Conservation (phyloP, 2,329 filamentous ascomycete species). For the Penicillium fuscoglaucum region DNA sequence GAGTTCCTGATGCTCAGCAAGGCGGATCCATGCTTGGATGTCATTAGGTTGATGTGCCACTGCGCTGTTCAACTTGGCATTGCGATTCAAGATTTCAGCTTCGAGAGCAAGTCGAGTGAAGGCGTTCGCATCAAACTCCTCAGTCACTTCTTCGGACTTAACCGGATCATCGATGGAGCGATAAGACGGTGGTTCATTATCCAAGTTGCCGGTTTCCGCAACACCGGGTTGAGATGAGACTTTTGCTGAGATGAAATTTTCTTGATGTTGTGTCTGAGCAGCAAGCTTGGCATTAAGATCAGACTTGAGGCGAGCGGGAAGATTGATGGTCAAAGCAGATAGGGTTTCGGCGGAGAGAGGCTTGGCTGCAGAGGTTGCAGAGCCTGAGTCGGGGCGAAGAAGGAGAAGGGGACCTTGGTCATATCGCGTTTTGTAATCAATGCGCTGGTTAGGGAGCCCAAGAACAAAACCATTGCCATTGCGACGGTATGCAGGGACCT, state of each 20-base stretch:
- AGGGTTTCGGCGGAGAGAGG: not conserved
- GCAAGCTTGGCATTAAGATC: not conserved
- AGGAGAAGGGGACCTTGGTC: slow-evolving; percentile 38
- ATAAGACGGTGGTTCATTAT: slow-evolving; percentile 49
- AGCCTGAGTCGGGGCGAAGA: slow-evolving; percentile 23
- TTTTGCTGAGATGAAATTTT: slow-evolving; percentile 3
- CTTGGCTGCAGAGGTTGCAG: not conserved
- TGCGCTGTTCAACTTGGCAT: slow-evolving; percentile 60
- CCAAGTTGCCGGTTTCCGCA: slow-evolving; percentile 40
- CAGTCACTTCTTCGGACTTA: slow-evolving; percentile 54
- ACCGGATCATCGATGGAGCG: slow-evolving; percentile 60
- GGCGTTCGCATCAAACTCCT: slow-evolving; percentile 43
- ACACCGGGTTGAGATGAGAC: not conserved
- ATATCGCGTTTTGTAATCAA: slow-evolving; percentile 63
- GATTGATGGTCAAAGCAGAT: not conserved
- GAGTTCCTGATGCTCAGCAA: slow-evolving; percentile 75
- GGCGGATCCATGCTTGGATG: slow-evolving; percentile 69
- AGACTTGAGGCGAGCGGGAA: not conserved
- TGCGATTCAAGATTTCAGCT: slow-evolving; percentile 45
- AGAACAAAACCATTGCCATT: slow-evolving; percentile 69
- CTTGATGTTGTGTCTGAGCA: not conserved
- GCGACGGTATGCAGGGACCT: slow-evolving; percentile 69
- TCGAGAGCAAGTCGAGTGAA: slow-evolving; percentile 41
- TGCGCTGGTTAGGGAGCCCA: slow-evolving; percentile 62
- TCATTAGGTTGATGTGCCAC: slow-evolving; percentile 68